Conservation (phyloP, 768 basidiomycete species). For the Podaxis pistillaris region DNA sequence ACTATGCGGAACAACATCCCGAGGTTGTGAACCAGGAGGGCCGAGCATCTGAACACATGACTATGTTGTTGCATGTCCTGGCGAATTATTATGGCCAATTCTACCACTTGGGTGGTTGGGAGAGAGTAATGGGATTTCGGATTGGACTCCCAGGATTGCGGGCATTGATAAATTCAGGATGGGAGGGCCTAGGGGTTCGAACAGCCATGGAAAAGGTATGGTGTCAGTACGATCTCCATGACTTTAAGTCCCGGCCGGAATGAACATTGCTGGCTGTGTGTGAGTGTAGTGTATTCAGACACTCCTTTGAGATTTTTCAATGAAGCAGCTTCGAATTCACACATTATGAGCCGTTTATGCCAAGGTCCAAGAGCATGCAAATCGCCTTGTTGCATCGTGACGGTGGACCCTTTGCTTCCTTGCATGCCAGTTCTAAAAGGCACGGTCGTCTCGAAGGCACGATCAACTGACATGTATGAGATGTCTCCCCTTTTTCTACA, state of each 20-base stretch:
- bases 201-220: background rate
- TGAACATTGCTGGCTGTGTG: background rate
- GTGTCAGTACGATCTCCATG: background rate
- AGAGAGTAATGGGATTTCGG: background rate
- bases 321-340: background rate
- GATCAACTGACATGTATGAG: background rate
- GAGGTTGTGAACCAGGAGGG: background rate
- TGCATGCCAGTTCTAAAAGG: background rate
- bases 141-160: background rate
- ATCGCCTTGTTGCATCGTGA: background rate
- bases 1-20: background rate
- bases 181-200: background rate
- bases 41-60: background rate
- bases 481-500: background rate
- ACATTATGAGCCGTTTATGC: background rate
- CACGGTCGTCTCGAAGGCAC: background rate
- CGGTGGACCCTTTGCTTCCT: background rate
- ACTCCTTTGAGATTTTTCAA: background rate
- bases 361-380: background rate
- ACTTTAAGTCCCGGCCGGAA: conserved; percentile 7
- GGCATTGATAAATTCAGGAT: background rate
- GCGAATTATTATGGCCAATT: background rate
- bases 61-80: background rate
- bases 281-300: background rate
- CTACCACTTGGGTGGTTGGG: background rate